These are phyloP conservation scores for Sporisorium scitamineum DNA, from an alignment of 1,284 basidiomycete genomes.

Conservation along the genomic window DNA sequence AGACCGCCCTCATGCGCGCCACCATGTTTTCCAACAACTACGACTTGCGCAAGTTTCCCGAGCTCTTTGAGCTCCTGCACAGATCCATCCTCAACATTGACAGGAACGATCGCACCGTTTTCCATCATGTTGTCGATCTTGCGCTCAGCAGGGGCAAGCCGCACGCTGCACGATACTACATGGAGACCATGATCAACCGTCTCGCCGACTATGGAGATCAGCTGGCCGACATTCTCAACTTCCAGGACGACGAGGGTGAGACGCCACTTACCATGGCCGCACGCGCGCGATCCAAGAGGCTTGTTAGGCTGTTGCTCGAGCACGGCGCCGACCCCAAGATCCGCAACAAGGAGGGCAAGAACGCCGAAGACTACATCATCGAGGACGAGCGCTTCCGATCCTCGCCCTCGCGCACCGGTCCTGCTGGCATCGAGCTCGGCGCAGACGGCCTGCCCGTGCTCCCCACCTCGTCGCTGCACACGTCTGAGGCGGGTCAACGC, in stretches of 20 bases:
- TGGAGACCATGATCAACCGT: conserved; percentile 92
- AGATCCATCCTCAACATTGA: conserved; percentile 99
- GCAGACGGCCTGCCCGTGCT: conserved; percentile 41
- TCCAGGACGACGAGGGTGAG: conserved; percentile 99
- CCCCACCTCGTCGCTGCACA: conserved; percentile 74
- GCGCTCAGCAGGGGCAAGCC: conserved; percentile 98
- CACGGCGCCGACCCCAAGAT: conserved; percentile 97
- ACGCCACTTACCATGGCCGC: conserved; percentile 97
- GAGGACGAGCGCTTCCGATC: conserved; percentile 97
- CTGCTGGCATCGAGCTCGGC: conserved; percentile 47
- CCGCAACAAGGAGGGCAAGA: conserved; percentile 93
- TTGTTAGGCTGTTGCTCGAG: conserved; percentile 95
- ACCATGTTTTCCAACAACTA: conserved; percentile 99
- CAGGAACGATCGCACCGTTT: conserved; percentile 96
- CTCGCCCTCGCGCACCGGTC: conserved; percentile 74
- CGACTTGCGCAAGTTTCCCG: conserved; percentile 98
- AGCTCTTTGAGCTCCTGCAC: conserved; percentile 95
- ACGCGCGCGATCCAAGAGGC: conserved; percentile 92
- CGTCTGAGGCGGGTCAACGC: conserved; percentile 86
- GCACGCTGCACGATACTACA: conserved; percentile 97
- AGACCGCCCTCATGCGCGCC: conserved; percentile 96
- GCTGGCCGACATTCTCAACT: conserved; percentile 97
- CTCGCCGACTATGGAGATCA: conserved; percentile 96
- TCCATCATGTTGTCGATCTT: conserved; percentile 98
- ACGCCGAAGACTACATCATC: conserved; percentile 97